Percentiles rank a stretch among this genome's conserved stretches.
Evolutionary conservation across 2,329 filamentous ascomycete species (phyloP).

Genomic region (Cladobotryum mycophilum): DNA sequence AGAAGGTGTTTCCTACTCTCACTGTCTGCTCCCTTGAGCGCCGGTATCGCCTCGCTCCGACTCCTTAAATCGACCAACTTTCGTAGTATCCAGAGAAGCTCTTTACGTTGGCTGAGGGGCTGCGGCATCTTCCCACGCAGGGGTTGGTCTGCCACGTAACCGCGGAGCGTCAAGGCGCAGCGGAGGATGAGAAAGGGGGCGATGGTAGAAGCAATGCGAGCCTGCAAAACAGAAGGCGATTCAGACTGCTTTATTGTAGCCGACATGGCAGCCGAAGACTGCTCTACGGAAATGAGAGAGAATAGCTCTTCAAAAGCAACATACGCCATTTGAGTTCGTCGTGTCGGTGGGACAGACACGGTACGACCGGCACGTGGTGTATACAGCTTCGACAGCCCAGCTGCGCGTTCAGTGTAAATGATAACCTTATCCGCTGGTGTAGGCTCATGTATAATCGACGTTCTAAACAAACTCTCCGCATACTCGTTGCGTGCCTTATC

Average conservation of each 20-base stretch:
- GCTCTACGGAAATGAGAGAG: slow-evolving; percentile 49
- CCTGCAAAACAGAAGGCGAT: slow-evolving; percentile 30
- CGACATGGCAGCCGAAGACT: slow-evolving; percentile 31
- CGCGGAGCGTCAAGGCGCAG: slow-evolving; percentile 70
- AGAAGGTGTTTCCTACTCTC: slow-evolving; percentile 68
- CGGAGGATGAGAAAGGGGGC: slow-evolving; percentile 79
- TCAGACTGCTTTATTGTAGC: slow-evolving; percentile 24
- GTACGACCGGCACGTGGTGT: slow-evolving; percentile 65
- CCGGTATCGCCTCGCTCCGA: slow-evolving; percentile 63
- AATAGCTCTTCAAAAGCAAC: slow-evolving; percentile 76
- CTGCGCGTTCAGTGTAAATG: slow-evolving; percentile 40
- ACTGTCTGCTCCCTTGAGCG: slow-evolving; percentile 43
- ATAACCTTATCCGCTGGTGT: slow-evolving; percentile 47
- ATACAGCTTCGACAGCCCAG: slow-evolving; percentile 55
- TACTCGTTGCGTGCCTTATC: slow-evolving; percentile 64
- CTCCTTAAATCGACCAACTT: slow-evolving; percentile 61
- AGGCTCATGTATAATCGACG: slow-evolving; percentile 71
- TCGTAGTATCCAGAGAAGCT: slow-evolving; percentile 66
- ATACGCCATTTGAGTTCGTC: slow-evolving; percentile 68
- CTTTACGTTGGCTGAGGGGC: slow-evolving; percentile 71
- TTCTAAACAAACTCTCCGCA: slow-evolving; percentile 69
- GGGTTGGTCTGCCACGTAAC: slow-evolving; percentile 87
- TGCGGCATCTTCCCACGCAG: slow-evolving; percentile 84
- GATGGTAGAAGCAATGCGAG: slow-evolving; percentile 65
- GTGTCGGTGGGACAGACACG: slow-evolving; percentile 56